Evolutionary conservation across 2,329 filamentous ascomycete species (phyloP), one percentile per base, ranked within the genome.

Genomic region (Xylaria sp.): DNA sequence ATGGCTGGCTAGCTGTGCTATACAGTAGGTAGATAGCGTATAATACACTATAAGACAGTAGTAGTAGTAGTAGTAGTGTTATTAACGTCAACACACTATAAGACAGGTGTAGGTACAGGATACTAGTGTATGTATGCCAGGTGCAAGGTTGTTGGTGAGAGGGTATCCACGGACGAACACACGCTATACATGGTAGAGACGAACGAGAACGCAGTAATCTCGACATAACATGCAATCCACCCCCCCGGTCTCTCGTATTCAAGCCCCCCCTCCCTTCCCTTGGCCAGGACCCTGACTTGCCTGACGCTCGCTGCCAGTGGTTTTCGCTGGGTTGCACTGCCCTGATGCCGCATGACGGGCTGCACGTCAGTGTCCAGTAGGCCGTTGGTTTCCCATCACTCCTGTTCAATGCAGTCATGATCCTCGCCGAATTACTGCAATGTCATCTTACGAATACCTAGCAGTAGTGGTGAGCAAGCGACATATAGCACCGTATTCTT

Each of bases 231-330:
- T 56, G 34, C 34, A 28, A 41, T 39, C n/a, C n/a, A n/a, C n/a
- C 10, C 39, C 56, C 56, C 50, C 41, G n/a, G 56, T 56, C 48
- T 34, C 66, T 68, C 66, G 66, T 68, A 68, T 68, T 68, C 52
- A 52, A 52, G 12, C 6, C 30, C 48, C 41, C 18, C 36, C 41
- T 34, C 41, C 55, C 43, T 32, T 34, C 20, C 28, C 53, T 39
- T 32, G 41, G 34, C 30, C 30, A 23, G 36, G 28, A 15, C 30
- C 34, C 57, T 61, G n/a, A n/a, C n/a, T n/a, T n/a, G n/a, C n/a
- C n/a, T n/a, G 36, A 25, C 13, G 23, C 46, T 55, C 34, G 28
- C 34, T 30, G n/a, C 20, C 52, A 65, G 62, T 48, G n/a, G 50
- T 53, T 41, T 46, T 39, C 39, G 39, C 43, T 28, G 43, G 20